phyloP scores from a whole-genome alignment of 192 early-diverging fungal species.

The Coemansia sp. region DNA sequence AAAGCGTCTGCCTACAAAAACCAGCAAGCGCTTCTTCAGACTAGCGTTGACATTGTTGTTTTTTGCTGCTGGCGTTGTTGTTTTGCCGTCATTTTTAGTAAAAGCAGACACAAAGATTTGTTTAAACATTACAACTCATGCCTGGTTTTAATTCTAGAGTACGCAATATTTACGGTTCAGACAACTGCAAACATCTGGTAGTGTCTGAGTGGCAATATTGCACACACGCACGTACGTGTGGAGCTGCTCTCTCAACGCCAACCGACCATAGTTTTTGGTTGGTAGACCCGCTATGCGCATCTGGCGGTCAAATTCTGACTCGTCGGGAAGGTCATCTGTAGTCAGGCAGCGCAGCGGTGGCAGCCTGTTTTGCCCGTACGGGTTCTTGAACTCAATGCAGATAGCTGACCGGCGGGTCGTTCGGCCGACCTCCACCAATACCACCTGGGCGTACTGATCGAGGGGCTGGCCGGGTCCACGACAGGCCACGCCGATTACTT shows the following conservation, averaged over 20 bases:
- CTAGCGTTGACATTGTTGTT: no score
- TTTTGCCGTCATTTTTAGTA: no score
- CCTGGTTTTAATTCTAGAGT: no score
- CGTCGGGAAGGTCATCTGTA: neutral
- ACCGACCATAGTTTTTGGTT: neutral
- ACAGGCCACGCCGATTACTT: neutral
- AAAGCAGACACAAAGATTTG: no score
- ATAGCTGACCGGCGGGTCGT: neutral
- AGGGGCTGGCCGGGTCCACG: neutral
- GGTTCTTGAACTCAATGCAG: neutral
- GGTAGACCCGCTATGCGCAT: neutral
- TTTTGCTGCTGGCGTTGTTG: no score
- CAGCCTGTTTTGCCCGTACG: neutral
- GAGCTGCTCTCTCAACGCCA: neutral
- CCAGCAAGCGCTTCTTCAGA: no score
- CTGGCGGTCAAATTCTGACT: neutral
- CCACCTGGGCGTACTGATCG: neutral
- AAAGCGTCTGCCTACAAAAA: no score
- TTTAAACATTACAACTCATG: no score
- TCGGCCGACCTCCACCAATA: neutral
- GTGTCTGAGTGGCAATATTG: no score
- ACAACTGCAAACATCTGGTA: no score
- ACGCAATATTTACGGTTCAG: no score
- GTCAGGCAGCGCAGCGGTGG: neutral
- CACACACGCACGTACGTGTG: no score